phyloP scores from a whole-genome alignment of 75 land plant species.

The Pinus tabuliformis region DNA sequence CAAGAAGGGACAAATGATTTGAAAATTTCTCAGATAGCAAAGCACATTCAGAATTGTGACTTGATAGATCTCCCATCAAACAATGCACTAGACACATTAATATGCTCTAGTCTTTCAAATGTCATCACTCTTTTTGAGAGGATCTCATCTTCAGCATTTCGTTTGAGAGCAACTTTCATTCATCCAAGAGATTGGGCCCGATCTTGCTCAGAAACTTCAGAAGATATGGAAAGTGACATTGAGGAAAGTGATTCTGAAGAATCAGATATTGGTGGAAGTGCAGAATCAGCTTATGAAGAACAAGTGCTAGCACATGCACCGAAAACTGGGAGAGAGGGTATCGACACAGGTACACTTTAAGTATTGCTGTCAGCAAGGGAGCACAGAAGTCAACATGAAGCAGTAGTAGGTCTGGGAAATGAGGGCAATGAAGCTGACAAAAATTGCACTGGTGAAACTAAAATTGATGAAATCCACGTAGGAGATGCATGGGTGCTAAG shows the following conservation, averaged over 20 bases:
- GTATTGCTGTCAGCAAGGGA: not conserved
- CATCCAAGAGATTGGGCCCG: constrained; percentile 37
- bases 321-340: not conserved
- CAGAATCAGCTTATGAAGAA: constrained; percentile 34
- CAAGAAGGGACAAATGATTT: not conserved
- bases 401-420: not conserved
- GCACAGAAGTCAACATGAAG: not conserved
- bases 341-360: not conserved
- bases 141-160: constrained; percentile 71
- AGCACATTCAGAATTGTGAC: constrained; percentile 13
- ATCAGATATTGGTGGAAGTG: constrained; percentile 39
- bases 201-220: constrained; percentile 43
- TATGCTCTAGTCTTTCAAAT: constrained; percentile 74
- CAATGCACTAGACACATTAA: constrained; percentile 64
- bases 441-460: constrained; percentile 21
- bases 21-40: not conserved
- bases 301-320: constrained; percentile 2
- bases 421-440: not conserved
- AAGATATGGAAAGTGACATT: constrained; percentile 57
- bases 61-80: constrained; percentile 47
- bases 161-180: constrained; percentile 49
- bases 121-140: constrained; percentile 88
- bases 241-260: constrained; percentile 38
- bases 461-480: constrained; percentile 88
- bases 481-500: constrained; percentile 84